phyloP scores from a whole-genome alignment of 2,329 filamentous ascomycete genomes.

The Botrytis sinoallii region DNA sequence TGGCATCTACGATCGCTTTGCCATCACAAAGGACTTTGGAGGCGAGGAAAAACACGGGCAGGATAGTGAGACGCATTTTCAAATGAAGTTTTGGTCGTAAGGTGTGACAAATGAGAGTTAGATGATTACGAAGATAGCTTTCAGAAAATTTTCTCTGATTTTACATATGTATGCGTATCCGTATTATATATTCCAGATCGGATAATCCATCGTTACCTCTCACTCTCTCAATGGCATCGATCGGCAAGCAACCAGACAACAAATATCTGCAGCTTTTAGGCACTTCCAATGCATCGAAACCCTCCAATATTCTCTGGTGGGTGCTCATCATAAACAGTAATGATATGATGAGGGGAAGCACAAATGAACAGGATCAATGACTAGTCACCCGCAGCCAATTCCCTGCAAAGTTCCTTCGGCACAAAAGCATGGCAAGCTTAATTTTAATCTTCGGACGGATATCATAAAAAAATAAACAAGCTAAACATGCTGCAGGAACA shows the following conservation, averaged over 20 bases:
- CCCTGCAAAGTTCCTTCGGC: not conserved
- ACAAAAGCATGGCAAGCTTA: not conserved
- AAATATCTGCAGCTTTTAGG: not conserved
- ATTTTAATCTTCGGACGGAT: not conserved
- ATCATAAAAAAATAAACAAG: not conserved
- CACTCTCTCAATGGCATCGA: not conserved
- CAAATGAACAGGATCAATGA: not conserved
- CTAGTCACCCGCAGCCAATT: not conserved
- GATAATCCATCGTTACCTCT: not conserved
- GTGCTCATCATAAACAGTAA: not conserved
- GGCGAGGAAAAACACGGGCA: conserved; percentile 23
- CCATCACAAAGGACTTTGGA: conserved; percentile 30
- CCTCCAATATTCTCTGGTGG: not conserved
- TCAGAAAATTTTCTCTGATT: not conserved
- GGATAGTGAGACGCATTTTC: conserved; percentile 26
- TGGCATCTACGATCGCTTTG: conserved; percentile 28
- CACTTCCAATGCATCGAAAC: not conserved
- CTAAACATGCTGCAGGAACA: not conserved
- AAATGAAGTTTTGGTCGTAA: fast-evolving
- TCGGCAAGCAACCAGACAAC: not conserved
- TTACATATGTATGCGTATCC: not conserved
- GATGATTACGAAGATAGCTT: too few relatives aligned
- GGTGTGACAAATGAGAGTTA: too few relatives aligned
- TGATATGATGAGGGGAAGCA: not conserved
- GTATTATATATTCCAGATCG: not conserved